Percentiles rank a stretch among this genome's conserved stretches.
Conservation (phyloP, 345 rosid genomes). For the Sisymbrium irio region DNA sequence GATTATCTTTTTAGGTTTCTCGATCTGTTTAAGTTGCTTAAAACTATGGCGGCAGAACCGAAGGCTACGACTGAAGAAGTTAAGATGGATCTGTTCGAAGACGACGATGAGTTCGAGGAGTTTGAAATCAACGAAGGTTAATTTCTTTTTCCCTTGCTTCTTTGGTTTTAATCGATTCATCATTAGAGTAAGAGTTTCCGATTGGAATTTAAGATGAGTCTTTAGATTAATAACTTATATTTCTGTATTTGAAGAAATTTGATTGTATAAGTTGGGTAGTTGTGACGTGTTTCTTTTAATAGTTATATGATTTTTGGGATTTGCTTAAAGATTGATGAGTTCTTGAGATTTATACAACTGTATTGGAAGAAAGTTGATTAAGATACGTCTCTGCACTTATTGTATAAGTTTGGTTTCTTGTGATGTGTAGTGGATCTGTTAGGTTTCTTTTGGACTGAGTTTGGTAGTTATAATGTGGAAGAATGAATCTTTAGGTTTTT, state of each 20-base stretch:
- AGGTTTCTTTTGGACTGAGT: not conserved
- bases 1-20: no score
- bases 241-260: not conserved
- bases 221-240: not conserved
- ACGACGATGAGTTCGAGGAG: constrained; percentile 94
- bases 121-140: constrained; percentile 56
- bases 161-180: not conserved
- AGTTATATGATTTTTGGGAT: no score
- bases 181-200: not conserved
- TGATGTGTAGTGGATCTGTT: no score
- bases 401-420: no score
- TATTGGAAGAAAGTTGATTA: no score
- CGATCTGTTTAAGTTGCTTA: no score
- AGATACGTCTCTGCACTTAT: no score
- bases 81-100: constrained; percentile 90
- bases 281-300: no score
- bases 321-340: no score
- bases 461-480: not conserved
- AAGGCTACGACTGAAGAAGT: constrained; percentile 41
- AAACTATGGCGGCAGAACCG: constrained; percentile 53
- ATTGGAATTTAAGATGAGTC: not conserved
- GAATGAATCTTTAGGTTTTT: not conserved
- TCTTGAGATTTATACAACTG: no score
- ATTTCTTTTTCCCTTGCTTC: not conserved
- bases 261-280: not conserved